Base-by-base conservation (phyloP, 1,139 yeast species). In the Geotrichum phurueaensis region DNA sequence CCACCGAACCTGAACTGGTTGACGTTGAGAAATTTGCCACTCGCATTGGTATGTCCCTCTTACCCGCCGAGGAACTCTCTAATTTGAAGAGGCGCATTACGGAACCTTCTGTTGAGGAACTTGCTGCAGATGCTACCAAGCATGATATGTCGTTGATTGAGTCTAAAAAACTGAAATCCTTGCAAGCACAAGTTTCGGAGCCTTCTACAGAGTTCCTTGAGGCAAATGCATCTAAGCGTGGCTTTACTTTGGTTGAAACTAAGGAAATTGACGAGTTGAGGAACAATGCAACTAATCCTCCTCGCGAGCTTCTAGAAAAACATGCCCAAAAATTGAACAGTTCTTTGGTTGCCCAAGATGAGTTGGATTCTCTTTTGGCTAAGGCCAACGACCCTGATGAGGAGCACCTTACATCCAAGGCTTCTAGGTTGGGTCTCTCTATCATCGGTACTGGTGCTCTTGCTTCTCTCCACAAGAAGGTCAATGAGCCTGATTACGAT, bases 381-480 rank as follows among this genome's bases (percentile, higher is more conserved):
- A 51, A 54, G 15, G 56, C 56, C 9, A 52, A 57, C 23, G 52
- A 57, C 10, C 60, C 51, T 48, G 47, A 39, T 39, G 47, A 64
- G 53, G 71, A 74, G 5, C 79, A 76, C 47, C 66, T 76, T 47
- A 65, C 69, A 18, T 65, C 43, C 3, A 49, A 25, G 43, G 58
- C 58, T n/a, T 36, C 39, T 18, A 22, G 20, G 2, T 12, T 55
- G 29, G 58, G 31, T 3, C 53, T 36, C 56, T 27, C 27, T 65
- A 63, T 33, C 54, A 61, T 69, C n/a, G 66, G 69, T 2, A 60
- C 66, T 12, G 65, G 63, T 43, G 67, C 63, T 6, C 56, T 70
- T 33, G 68, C 67, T 18, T 68, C 68, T 25, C 64, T 73, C 53
- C 63, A 67, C 27, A 62, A 66, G 39, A 65, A 64, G 53, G 66